Conservation (phyloP, 495 filamentous ascomycete genomes). For the Chaetomidium leptoderma region DNA sequence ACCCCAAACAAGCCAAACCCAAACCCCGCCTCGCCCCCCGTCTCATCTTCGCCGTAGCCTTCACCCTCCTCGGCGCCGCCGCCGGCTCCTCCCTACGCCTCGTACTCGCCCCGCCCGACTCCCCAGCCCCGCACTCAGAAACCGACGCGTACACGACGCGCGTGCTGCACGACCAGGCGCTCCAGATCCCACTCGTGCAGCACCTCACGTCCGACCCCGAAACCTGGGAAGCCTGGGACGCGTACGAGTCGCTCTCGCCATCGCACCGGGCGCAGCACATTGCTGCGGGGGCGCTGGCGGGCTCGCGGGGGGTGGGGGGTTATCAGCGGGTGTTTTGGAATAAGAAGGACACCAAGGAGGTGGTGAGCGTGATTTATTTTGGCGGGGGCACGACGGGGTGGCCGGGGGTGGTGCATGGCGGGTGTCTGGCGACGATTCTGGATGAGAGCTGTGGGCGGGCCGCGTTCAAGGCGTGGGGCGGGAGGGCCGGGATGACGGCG, state of each 20-base stretch:
- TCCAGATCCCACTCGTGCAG: conserved; percentile 51
- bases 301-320: conserved; percentile 42
- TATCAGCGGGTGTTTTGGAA: conserved; percentile 50
- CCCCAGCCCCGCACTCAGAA: conserved; percentile 29
- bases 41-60: conserved; percentile 30
- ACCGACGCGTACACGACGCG: conserved; percentile 34
- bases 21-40: conserved; percentile 30
- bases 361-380: conserved; percentile 56
- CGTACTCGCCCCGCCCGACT: conserved; percentile 36
- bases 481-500: conserved; percentile 55
- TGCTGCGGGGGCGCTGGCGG: conserved; percentile 41
- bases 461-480: conserved; percentile 44
- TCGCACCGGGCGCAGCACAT: conserved; percentile 37
- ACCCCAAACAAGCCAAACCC: conserved; percentile 26
- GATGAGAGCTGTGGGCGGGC: conserved; percentile 61
- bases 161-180: conserved; percentile 31
- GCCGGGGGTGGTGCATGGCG: conserved; percentile 76
- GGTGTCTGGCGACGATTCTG: conserved; percentile 64
- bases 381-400: conserved; percentile 62
- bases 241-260: conserved; percentile 50
- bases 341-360: conserved; percentile 34
- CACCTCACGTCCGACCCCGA: conserved; percentile 48
- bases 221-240: conserved; percentile 50
- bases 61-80: conserved; percentile 37
- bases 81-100: conserved; percentile 32